Evolutionary conservation across 352 stramenopile genomes (phyloP).

Genomic region (Globisporangium nagaii): DNA sequence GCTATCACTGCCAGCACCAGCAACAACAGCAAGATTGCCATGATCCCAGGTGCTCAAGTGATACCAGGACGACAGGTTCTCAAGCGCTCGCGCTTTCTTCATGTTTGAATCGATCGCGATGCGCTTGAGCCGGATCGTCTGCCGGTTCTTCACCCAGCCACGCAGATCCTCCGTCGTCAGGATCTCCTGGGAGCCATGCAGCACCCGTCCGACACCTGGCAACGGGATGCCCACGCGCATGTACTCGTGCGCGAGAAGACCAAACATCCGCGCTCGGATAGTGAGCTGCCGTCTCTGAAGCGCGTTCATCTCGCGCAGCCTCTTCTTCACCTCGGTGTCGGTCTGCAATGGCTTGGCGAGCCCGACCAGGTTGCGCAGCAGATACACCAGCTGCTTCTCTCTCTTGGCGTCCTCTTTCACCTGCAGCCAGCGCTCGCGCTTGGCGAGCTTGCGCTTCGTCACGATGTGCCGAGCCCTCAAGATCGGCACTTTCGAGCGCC

Average conservation of each 20-base stretch:
- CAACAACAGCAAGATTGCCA: neutral
- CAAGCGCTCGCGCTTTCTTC: neutral
- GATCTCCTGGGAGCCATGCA: slow-evolving; percentile 20
- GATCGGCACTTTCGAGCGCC: slow-evolving; percentile 29
- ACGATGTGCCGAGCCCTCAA: slow-evolving; percentile 22
- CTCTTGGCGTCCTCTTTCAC: slow-evolving; percentile 23
- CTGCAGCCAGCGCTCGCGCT: slow-evolving; percentile 33
- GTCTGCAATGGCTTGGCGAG: slow-evolving; percentile 30
- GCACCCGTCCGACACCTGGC: slow-evolving; percentile 30
- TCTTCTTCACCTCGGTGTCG: slow-evolving; percentile 29
- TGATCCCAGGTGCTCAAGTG: slow-evolving; percentile 21
- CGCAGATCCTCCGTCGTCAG: slow-evolving; percentile 45
- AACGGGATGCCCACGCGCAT: slow-evolving; percentile 56
- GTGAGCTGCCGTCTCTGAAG: slow-evolving; percentile 38
- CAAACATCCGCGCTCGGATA: slow-evolving; percentile 49
- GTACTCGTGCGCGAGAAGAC: slow-evolving; percentile 52
- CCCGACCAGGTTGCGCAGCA: slow-evolving; percentile 32
- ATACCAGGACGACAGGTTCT: slow-evolving; percentile 23
- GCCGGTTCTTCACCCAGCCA: slow-evolving; percentile 42
- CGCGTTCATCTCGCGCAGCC: slow-evolving; percentile 43
- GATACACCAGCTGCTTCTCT: slow-evolving; percentile 29
- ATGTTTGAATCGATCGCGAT: neutral
- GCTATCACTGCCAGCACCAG: neutral
- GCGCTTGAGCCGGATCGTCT: slow-evolving; percentile 30
- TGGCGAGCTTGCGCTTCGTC: slow-evolving; percentile 14